phyloP scores from a whole-genome alignment of 257 asterid species.

The Solanum habrochaites region DNA sequence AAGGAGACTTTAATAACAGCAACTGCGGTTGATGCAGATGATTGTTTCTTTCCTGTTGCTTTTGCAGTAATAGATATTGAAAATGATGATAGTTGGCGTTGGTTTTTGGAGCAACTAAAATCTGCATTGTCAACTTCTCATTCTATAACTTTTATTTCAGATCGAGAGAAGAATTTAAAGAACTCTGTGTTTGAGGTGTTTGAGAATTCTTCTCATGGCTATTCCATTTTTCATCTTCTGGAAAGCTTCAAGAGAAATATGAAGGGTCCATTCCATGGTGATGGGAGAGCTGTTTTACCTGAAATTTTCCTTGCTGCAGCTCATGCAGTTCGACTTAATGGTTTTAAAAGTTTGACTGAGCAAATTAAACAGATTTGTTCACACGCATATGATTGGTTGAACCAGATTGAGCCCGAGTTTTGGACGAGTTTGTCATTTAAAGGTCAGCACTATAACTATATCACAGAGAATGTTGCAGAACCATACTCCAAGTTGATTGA shows the following conservation, averaged over 20 bases:
- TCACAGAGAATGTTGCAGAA: slow-evolving; percentile 57
- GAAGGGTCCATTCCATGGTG: slow-evolving; percentile 75
- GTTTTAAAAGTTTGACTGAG: slow-evolving; percentile 47
- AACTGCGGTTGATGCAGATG: slow-evolving; percentile 76
- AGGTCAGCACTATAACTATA: slow-evolving; percentile 61
- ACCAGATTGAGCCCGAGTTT: slow-evolving; percentile 51
- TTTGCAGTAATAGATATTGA: slow-evolving; percentile 66
- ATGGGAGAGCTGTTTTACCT: slow-evolving; percentile 70
- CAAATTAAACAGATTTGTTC: slow-evolving; percentile 58
- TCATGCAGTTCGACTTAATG: slow-evolving; percentile 43
- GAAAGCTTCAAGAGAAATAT: slow-evolving; percentile 68
- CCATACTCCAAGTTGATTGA: slow-evolving; percentile 51
- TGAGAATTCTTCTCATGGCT: slow-evolving; percentile 58
- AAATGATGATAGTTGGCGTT: slow-evolving; percentile 56
- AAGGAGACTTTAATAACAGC: slow-evolving; percentile 65
- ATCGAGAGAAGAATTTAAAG: slow-evolving; percentile 60
- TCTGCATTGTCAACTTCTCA: slow-evolving; percentile 38
- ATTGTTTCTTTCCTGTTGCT: slow-evolving; percentile 75
- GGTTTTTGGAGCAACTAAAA: slow-evolving; percentile 78
- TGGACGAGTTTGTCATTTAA: slow-evolving; percentile 51
- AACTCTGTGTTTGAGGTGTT: slow-evolving; percentile 40
- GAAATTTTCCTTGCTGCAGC: slow-evolving; percentile 63
- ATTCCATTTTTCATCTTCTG: slow-evolving; percentile 71
- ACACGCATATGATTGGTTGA: slow-evolving; percentile 59
- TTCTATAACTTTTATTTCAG: slow-evolving; percentile 67